Percentiles rank a stretch among this genome's conserved stretches.
These are phyloP conservation scores for Murraya koenigii DNA, from an alignment of 345 rosid genomes.

Conservation along the genomic window DNA sequence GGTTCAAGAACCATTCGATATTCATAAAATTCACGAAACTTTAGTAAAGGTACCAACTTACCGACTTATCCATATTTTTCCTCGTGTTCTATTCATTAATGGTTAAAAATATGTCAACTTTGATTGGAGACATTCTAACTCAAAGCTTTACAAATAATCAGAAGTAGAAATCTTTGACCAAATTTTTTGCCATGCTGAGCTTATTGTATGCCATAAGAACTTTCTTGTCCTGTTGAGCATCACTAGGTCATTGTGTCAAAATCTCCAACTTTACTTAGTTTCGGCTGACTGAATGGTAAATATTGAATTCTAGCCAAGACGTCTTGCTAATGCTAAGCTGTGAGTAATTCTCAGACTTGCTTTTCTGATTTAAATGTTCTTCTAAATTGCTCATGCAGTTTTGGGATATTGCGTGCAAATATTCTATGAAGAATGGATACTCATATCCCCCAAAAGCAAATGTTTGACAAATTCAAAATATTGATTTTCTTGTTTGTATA, in stretches of 20 bases:
- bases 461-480: not conserved
- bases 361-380: not conserved
- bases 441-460: not conserved
- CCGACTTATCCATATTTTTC: no score
- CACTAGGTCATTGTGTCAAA: not conserved
- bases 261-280: not conserved
- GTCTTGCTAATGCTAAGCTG: not conserved
- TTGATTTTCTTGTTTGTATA: not conserved
- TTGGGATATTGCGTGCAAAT: not conserved
- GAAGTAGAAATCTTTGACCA: not conserved
- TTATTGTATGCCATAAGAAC: not conserved
- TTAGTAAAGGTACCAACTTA: not conserved
- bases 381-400: not conserved
- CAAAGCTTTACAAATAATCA: not conserved
- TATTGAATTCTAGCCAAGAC: no score
- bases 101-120: not conserved
- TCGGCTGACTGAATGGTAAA: not conserved
- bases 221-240: not conserved
- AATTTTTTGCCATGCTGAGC: not conserved
- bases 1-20: not conserved
- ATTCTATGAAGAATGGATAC: not conserved
- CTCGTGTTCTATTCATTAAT: no score
- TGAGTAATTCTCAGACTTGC: not conserved
- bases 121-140: not conserved
- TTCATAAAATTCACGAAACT: not conserved